Conservation (phyloP, 23 red algal species). For the Agarophyton chilense region DNA sequence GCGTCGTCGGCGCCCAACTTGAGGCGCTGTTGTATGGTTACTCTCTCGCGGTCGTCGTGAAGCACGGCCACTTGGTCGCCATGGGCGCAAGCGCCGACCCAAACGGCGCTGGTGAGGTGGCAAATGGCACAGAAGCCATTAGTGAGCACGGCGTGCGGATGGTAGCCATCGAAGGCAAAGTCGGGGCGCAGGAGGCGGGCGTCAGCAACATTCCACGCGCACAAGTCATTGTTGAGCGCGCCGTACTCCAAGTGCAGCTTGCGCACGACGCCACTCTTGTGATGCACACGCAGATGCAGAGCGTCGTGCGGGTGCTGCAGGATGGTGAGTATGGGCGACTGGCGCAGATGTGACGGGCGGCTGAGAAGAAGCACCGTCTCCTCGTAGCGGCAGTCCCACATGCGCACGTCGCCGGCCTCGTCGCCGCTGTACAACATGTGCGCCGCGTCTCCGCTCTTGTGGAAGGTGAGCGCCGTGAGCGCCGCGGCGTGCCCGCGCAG, state of each 20-base stretch:
- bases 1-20: no score
- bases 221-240: neutral
- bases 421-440: constrained; percentile 15
- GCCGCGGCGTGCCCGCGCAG: constrained; percentile 13
- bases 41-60: neutral
- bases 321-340: neutral
- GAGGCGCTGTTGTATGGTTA: neutral
- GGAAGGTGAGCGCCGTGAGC: neutral
- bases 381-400: constrained; percentile 16
- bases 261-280: neutral
- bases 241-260: neutral
- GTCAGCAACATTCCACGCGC: neutral
- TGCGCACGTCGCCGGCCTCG: neutral
- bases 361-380: neutral
- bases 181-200: neutral
- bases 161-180: neutral
- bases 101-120: neutral
- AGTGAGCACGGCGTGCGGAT: neutral
- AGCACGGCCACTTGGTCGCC: constrained; percentile 7
- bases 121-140: constrained; percentile 1
- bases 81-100: constrained; percentile 5
- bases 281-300: neutral
- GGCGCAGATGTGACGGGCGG: neutral
- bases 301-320: neutral
- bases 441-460: neutral